Evolutionary conservation across 2,329 filamentous ascomycete species (phyloP), one percentile per base, ranked within the genome.

Genomic region (Coniella vitis): DNA sequence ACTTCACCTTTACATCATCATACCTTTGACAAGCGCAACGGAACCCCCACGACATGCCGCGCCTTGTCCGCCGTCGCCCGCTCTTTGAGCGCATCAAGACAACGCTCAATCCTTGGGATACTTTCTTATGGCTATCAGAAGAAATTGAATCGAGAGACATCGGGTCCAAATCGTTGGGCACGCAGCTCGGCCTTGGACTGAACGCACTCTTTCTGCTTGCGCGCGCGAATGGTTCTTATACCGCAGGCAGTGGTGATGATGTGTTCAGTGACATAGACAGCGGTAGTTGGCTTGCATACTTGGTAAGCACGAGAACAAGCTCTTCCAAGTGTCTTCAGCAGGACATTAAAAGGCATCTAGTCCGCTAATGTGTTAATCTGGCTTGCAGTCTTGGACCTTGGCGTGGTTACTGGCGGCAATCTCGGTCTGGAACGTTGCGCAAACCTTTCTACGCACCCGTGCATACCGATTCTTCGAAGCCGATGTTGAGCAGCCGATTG

Each of bases 401-500:
- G 81, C 90, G n/a, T 84, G 87, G 70, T 63, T 78, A 0, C 73
- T 96, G 19, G 75, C 80, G 1, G 56, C 74, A 20, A 68, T 87
- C 38, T 90, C 88, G n/a, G 62, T 78, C 35, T 62, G 77, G 22
- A 98, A 98, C 67, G 83, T 89, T 3, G 74, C 84, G 60, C 91
- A 90, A 66, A 87, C 90, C 22, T 86, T 95, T 64, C 79, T 78
- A 48, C 84, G 89, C 58, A 88, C 83, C 60, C 84, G 90, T 52
- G 82, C 87, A 60, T 98, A 98, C 69, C 83, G 93, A 56, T 75
- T 98, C 25, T 98, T 98, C 66, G 89, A 95, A 67, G 83, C 82
- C 54, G 81, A 84, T 34, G 85, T 97, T 54, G 89, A 97, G 49
- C 73, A 78, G 43, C 70, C 79, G 20, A 85, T 86, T 4, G 75